phyloP scores from a whole-genome alignment of 2,329 filamentous ascomycete genomes.

The Torrubiellomyces zombiae region DNA sequence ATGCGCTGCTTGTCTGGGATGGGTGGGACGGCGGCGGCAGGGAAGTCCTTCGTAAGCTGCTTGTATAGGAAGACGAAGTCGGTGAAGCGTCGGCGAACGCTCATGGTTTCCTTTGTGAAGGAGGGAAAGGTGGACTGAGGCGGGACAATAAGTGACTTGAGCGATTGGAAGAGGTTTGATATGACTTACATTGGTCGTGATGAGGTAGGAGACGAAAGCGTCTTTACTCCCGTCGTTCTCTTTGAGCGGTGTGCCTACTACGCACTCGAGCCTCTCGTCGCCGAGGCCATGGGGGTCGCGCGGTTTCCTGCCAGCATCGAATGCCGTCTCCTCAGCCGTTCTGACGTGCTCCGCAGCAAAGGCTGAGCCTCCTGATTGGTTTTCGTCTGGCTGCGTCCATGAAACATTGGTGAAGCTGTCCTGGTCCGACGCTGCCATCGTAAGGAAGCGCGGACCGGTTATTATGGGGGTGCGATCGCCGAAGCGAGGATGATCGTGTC shows the following conservation, averaged over 20 bases:
- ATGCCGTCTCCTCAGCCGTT: slow-evolving; percentile 26
- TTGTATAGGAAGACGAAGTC: slow-evolving; percentile 97
- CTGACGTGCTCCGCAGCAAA: slow-evolving; percentile 12
- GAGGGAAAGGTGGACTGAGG: slow-evolving; percentile 78
- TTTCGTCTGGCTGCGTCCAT: slow-evolving; percentile 63
- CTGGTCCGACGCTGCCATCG: slow-evolving; percentile 29
- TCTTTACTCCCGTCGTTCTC: slow-evolving; percentile 96
- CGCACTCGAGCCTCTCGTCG: slow-evolving; percentile 65
- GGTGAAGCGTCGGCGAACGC: slow-evolving; percentile 81
- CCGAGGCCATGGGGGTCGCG: slow-evolving; percentile 47
- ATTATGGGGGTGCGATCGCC: too few relatives aligned
- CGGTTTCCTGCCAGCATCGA: too few relatives aligned
- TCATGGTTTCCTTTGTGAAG: slow-evolving; percentile 67
- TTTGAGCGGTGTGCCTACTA: slow-evolving; percentile 70
- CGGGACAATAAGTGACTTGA: slow-evolving; percentile 1
- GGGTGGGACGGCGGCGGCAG: slow-evolving; percentile 81
- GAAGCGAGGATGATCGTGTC: too few relatives aligned
- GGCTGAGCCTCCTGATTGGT: too few relatives aligned
- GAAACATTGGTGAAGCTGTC: slow-evolving; percentile 71
- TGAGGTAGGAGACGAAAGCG: slow-evolving; percentile 87
- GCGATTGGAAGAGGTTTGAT: slow-evolving; percentile 1
- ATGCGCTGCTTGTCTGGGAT: slow-evolving; percentile 98
- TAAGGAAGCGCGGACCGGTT: too few relatives aligned
- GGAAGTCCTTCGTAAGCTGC: slow-evolving; percentile 71
- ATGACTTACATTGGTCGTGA: slow-evolving; percentile 62